Conservation (phyloP, 2,329 filamentous ascomycete species). For the Thelonectria blattea region DNA sequence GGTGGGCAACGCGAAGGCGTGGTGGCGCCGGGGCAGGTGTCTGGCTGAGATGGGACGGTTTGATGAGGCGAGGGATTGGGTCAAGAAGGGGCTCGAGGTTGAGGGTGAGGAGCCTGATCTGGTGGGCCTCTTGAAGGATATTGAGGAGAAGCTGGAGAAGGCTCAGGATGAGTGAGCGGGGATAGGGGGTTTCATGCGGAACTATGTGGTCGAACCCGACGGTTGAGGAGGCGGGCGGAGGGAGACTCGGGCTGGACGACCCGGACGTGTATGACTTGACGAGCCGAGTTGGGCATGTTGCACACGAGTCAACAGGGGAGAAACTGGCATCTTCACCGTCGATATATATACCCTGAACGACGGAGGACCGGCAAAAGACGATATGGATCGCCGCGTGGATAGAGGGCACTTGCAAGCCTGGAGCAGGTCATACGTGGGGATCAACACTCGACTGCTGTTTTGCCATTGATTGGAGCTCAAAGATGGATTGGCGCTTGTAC, state of each 20-base stretch:
- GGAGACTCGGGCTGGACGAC: neutral
- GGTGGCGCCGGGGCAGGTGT: constrained; percentile 88
- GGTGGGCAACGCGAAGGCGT: constrained; percentile 89
- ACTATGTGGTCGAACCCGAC: neutral
- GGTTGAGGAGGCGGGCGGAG: neutral
- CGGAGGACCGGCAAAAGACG: neutral
- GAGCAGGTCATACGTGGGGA: neutral
- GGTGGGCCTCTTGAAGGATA: constrained; percentile 66
- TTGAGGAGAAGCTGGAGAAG: constrained; percentile 56
- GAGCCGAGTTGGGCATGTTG: neutral
- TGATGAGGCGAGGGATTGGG: constrained; percentile 82
- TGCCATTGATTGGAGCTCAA: neutral
- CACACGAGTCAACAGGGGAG: neutral
- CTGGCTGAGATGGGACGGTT: constrained; percentile 88
- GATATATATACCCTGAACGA: neutral
- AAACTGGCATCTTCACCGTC: neutral
- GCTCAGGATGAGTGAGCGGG: constrained; percentile 40
- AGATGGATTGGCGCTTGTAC: neutral
- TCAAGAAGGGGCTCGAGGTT: constrained; percentile 79
- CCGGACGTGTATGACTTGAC: neutral
- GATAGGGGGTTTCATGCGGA: neutral
- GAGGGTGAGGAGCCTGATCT: constrained; percentile 75
- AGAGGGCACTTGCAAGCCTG: neutral
- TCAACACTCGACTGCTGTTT: neutral
- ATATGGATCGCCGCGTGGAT: neutral